Conservation (phyloP, 352 stramenopile species). For the Thraustochytrium striatum region DNA sequence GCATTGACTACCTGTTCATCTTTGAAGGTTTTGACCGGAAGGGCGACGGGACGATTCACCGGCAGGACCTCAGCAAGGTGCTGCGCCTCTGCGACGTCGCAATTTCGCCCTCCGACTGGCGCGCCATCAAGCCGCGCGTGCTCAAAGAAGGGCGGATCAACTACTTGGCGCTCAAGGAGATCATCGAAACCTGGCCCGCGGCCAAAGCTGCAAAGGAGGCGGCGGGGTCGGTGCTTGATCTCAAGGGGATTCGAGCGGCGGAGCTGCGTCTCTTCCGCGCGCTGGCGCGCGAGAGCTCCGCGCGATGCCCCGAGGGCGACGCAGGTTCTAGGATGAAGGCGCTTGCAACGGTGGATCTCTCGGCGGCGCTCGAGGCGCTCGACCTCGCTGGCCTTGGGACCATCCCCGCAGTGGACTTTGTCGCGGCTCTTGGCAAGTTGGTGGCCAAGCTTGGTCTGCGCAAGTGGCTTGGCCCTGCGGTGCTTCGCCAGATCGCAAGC, state of each 20-base stretch:
- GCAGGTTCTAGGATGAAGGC: too few species aligned
- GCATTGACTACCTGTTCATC: neutral
- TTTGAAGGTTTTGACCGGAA: slow-evolving; percentile 35
- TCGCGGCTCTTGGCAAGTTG: neutral
- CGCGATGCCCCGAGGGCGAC: neutral
- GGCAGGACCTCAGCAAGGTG: neutral
- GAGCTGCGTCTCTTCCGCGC: neutral
- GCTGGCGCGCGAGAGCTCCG: neutral
- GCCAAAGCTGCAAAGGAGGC: neutral
- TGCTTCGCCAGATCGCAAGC: neutral
- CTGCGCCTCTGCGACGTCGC: neutral
- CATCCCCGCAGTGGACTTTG: neutral
- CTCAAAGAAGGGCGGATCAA: neutral
- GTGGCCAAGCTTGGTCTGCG: neutral
- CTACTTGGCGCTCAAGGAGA: neutral
- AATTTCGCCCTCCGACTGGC: slow-evolving; percentile 14
- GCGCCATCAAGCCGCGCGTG: neutral
- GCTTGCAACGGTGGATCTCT: too few species aligned
- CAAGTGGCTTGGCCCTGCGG: neutral
- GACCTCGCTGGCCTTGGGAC: neutral
- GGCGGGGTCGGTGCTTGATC: neutral
- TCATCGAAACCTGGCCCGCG: neutral
- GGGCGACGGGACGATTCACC: neutral
- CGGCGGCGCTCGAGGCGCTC: neutral
- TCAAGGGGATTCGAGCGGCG: neutral